Percentiles rank a stretch among this genome's conserved stretches.
Conservation (phyloP, 106 monocot genomes). For the Dactylorhiza incarnata region DNA sequence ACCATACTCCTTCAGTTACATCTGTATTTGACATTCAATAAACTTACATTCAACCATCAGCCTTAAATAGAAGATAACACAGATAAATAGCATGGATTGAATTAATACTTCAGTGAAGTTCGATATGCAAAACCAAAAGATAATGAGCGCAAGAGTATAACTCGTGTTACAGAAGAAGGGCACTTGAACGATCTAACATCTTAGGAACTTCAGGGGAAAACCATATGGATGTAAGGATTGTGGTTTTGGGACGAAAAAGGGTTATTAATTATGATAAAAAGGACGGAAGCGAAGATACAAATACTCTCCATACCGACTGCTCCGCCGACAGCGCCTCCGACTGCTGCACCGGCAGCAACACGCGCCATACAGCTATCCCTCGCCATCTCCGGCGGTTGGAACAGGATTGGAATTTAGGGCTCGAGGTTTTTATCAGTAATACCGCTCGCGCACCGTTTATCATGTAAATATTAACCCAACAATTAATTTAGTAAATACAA, state of each 20-base stretch:
- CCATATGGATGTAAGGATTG: not conserved
- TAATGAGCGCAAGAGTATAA: not conserved
- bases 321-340: slow-evolving; percentile 90
- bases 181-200: not conserved
- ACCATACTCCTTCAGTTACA: not conserved
- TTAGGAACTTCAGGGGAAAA: not conserved
- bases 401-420: not conserved
- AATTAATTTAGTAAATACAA: too few species aligned
- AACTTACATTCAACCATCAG: not conserved
- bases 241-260: slow-evolving; percentile 2
- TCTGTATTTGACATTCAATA: not conserved
- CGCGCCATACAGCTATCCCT: slow-evolving; percentile 88
- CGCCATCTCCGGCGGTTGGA: slow-evolving; percentile 8
- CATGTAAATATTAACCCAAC: too few species aligned
- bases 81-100: not conserved
- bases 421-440: not conserved
- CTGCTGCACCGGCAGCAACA: slow-evolving; percentile 62
- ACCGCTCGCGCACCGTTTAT: not conserved
- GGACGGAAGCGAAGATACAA: not conserved
- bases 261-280: not conserved
- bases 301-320: slow-evolving; percentile 55
- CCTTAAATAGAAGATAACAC: not conserved
- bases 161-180: not conserved
- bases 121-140: not conserved
- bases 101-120: not conserved